Evolutionary conservation across 768 basidiomycete species (phyloP).

Genomic region (Gymnopilus dilepis): DNA sequence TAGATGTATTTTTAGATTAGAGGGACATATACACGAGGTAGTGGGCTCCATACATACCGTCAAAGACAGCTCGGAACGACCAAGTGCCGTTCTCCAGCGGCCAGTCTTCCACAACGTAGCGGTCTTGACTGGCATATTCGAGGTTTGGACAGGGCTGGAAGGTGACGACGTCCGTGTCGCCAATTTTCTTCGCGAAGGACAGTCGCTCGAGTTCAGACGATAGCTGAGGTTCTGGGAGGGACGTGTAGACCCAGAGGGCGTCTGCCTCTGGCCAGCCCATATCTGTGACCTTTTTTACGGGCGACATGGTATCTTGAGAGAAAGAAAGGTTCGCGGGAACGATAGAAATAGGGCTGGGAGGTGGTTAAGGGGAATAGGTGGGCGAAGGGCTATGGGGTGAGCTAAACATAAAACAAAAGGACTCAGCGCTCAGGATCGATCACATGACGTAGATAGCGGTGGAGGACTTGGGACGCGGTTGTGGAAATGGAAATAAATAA

Average conservation of each 20-base stretch:
- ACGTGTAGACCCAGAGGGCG: slow-evolving; percentile 40
- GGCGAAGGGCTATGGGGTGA: background rate
- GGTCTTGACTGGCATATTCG: slow-evolving; percentile 49
- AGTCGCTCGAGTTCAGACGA: slow-evolving; percentile 47
- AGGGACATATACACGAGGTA: background rate
- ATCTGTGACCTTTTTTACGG: slow-evolving; percentile 35
- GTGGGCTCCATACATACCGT: slow-evolving; percentile 44
- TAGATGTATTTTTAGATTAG: slow-evolving; percentile 5
- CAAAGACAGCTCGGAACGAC: slow-evolving; percentile 52
- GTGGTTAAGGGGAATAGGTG: slow-evolving; percentile 9
- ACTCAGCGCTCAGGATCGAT: slow-evolving; percentile 15
- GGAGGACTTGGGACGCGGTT: slow-evolving; percentile 8
- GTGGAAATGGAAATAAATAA: background rate
- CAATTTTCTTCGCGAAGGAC: slow-evolving; percentile 36
- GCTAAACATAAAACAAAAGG: slow-evolving; percentile 7
- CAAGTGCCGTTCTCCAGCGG: slow-evolving; percentile 42
- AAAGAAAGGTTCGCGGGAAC: background rate
- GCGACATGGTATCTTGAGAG: slow-evolving; percentile 12
- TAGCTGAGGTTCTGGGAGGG: slow-evolving; percentile 47
- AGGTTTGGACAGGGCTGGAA: slow-evolving; percentile 54
- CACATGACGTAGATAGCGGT: slow-evolving; percentile 19
- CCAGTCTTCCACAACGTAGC: slow-evolving; percentile 48
- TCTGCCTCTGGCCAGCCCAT: slow-evolving; percentile 41
- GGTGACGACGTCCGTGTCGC: slow-evolving; percentile 44
- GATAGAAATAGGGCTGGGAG: slow-evolving; percentile 10